Evolutionary conservation across 2,329 filamentous ascomycete genomes (phyloP).

Genomic region (Penicillium olsonii): DNA sequence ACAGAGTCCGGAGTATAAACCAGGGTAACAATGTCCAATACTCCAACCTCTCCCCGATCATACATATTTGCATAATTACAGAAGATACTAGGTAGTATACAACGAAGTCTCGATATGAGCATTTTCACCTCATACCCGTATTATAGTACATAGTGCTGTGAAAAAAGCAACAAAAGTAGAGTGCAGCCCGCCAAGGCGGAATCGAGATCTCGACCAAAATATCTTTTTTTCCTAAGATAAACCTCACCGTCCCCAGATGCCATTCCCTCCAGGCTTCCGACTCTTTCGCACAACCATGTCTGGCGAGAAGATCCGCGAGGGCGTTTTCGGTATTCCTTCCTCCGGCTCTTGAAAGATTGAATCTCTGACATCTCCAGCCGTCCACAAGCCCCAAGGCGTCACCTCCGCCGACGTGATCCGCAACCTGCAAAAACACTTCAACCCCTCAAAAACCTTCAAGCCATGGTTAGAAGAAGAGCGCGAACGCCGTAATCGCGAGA

Average conservation of each 20-base stretch:
- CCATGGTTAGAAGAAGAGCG: conserved; percentile 71
- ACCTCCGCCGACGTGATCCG: conserved; percentile 90
- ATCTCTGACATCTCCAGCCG: conserved; percentile 57
- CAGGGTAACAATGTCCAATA: too few species aligned
- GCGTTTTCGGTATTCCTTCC: conserved; percentile 59
- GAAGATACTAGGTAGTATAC: too few species aligned
- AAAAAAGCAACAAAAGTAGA: too few species aligned
- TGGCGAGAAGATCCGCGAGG: conserved; percentile 58
- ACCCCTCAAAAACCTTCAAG: conserved; percentile 74
- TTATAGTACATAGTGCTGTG: too few species aligned
- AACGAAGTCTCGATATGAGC: too few species aligned
- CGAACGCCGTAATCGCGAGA: conserved; percentile 57
- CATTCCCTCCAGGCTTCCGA: conserved; percentile 28
- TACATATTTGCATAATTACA: too few species aligned
- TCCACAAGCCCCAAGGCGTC: conserved; percentile 87
- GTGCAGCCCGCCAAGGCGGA: conserved; percentile 5
- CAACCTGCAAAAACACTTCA: conserved; percentile 81
- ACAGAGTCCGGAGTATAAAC: too few species aligned
- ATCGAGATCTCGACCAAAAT: conserved; percentile 6
- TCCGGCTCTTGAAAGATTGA: neutral
- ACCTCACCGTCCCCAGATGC: conserved; percentile 28
- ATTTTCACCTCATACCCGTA: too few species aligned
- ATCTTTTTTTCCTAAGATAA: conserved; percentile 10
- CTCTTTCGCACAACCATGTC: conserved; percentile 42
- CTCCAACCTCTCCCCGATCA: too few species aligned